Evolutionary conservation across 768 basidiomycete genomes (phyloP).

Genomic region (Leccinum truebloodii): DNA sequence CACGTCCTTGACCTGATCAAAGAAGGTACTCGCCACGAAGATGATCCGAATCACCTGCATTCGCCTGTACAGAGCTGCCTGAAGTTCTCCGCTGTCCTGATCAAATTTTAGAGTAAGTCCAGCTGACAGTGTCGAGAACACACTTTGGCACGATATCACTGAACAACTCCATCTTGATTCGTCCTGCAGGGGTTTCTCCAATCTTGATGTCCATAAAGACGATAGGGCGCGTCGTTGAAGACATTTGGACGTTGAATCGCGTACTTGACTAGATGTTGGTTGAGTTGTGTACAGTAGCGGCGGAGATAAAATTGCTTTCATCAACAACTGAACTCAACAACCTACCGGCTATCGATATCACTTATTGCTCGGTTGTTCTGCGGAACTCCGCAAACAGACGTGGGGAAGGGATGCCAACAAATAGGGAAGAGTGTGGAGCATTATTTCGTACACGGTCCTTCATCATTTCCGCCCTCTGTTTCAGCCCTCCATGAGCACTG

Average conservation of each 20-base stretch:
- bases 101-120: conserved; percentile 5
- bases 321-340: background rate
- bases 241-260: conserved; percentile 31
- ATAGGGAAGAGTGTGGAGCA: conserved; percentile 14
- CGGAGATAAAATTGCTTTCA: background rate
- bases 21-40: background rate
- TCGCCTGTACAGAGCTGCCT: conserved; percentile 98
- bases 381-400: background rate
- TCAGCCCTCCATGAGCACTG: conserved; percentile 34
- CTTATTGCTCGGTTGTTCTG: background rate
- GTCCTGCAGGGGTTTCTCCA: conserved; percentile 92
- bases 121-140: conserved; percentile 23
- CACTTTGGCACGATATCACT: conserved; percentile 95
- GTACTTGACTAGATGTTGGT: background rate
- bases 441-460: conserved; percentile 6
- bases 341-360: background rate
- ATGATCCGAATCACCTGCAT: conserved; percentile 58
- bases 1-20: conserved; percentile 18
- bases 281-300: background rate
- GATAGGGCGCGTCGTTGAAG: conserved; percentile 67
- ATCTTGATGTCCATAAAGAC: conserved; percentile 98
- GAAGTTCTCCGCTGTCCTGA: conserved; percentile 96
- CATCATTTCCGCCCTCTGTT: conserved; percentile 3
- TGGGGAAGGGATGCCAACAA: background rate
- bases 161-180: conserved; percentile 97